Base-by-base conservation (phyloP, 805 yeast species). In the Ogataea pilisensis region DNA sequence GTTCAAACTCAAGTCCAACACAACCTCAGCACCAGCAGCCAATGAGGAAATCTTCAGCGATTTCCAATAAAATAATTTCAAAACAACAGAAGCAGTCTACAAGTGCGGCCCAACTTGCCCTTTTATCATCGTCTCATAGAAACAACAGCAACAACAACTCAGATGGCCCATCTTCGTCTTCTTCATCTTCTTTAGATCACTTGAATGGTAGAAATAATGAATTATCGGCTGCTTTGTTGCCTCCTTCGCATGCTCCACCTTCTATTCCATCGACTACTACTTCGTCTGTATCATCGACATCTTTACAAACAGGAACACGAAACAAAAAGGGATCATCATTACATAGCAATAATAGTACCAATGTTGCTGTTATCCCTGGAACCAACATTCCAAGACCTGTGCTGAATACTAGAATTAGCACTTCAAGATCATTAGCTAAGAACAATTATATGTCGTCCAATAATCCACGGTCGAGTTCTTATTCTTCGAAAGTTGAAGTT, bases 321-420 rank as follows among this genome's bases (percentile, higher is more conserved):
- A 24, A 18, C 13, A 19, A 22, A 29, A n/a, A 29, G 16, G 8
- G 9, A 14, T 29, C 17, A 8, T 11, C 18, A n/a, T n/a, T n/a
- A n/a, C n/a, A n/a, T n/a, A n/a, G n/a, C n/a, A n/a, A n/a, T n/a
- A n/a, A 16, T 14, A 29, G 11, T 29, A 16, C 19, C 9, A 14
- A 14, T 12, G 39, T 49, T 3, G 78, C 73, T 25, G 66, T 70
- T 39, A 76, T 76, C 38, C 82, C 82, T 0, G 82, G 82, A 3
- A 76, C 82, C 1, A 76, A 75, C 46, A 76, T 77, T 32, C 67
- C 76, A 38, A 56, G 82, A 39, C 82, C 82, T 0, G 66, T 64
- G 2, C 61, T 75, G 37, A 70, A 68, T 43, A 63, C 72, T 0
- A 49, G 64, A 28, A 50, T 60, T 6, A 46, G 42, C 17, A 44